Base-by-base conservation (phyloP, 1,284 basidiomycete genomes). In the Trametes polyzona region DNA sequence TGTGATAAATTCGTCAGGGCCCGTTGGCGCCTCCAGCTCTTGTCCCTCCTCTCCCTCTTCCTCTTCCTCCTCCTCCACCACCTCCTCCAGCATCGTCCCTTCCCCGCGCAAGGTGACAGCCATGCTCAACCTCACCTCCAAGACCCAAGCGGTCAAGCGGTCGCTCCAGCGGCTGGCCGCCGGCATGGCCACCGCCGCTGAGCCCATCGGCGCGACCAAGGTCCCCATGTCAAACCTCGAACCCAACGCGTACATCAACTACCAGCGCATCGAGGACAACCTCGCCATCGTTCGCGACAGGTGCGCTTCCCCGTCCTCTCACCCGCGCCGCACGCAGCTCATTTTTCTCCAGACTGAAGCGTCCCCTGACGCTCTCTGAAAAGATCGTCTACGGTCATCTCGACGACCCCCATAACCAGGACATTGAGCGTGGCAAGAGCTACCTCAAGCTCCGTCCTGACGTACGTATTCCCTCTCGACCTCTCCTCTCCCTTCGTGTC, bases 321-420 rank as follows among this genome's bases (percentile, higher is more conserved):
- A n/a, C 53, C 8, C 17, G 27, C 12, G 19, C 1, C 24, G 21
- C 46, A 17, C 30, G 26, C 40, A 2, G 29, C 49, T 47, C 26
- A 51, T 39, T 23, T 27, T 24, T 30, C 27, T 27, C 1, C 67
- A 97, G 95, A 73, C 83, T 98, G 67, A 87, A 92, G 71, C 92
- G 95, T 41, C 96, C 96, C 41, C 79, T 99, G 75, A 98, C 97
- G 21, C 80, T 98, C 65, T 96, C 96, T 53, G 97, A 99, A 80
- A 99, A 99, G 87, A 92, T 98, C 71, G 83, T 99, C 42, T 99
- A 99, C 76, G 95, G 97, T 64, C 97, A 99, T 80, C 84, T 99
- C 68, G 95, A 97, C 76, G 91, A 98, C 76, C 88, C 96, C 50
- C 87, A 90, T 69, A 83, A 88, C 69, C 93, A 96, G 76, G 94